Evolutionary conservation across 306 rosid species (phyloP).

Genomic region (Dryas drummondii): DNA sequence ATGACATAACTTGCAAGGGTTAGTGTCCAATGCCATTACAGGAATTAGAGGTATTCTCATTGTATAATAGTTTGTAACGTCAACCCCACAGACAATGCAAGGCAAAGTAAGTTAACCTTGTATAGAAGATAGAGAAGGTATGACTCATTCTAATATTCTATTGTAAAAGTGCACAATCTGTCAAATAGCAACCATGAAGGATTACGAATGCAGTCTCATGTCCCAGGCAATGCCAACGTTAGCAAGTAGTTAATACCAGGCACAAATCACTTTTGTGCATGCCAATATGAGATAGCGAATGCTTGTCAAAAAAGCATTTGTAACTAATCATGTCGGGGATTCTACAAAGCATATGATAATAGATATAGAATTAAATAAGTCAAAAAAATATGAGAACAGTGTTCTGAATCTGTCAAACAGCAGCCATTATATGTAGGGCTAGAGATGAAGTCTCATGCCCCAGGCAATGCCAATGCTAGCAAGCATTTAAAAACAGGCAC

Average conservation of each 20-base stretch:
- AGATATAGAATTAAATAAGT: background rate
- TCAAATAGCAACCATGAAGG: background rate
- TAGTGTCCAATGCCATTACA: background rate
- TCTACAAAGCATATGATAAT: background rate
- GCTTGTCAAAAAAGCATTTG: no score
- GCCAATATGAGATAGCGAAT: background rate
- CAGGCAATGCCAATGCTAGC: background rate
- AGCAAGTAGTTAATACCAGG: background rate
- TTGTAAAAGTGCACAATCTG: background rate
- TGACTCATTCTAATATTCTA: background rate
- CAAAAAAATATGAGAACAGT: background rate
- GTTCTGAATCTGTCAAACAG: background rate
- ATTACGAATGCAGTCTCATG: background rate
- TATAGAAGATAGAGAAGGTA: background rate
- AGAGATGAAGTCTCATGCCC: background rate
- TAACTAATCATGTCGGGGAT: no score
- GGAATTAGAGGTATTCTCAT: background rate
- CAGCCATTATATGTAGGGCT: background rate
- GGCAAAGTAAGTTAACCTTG: background rate
- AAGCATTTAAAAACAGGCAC: background rate
- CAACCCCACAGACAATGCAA: conserved; percentile 1
- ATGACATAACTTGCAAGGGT: background rate
- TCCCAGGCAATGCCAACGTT: background rate
- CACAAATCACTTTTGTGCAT: background rate
- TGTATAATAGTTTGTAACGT: background rate